Base-by-base conservation (phyloP, 1,284 basidiomycete genomes). In the Boletus putidus region DNA sequence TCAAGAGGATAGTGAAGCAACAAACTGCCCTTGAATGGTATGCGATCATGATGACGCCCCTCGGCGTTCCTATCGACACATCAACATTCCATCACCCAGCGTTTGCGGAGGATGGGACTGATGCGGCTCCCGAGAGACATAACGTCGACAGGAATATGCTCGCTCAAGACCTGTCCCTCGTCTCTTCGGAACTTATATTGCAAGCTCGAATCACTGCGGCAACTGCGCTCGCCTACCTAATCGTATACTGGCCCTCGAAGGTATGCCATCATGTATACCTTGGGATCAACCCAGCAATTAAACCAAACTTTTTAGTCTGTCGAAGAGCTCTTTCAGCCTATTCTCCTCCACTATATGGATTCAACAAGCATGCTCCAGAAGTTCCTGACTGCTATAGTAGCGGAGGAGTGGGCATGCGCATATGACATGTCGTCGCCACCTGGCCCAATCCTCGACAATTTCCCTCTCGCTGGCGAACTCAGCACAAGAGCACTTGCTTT, bases 81-180 rank as follows among this genome's bases (percentile, higher is more conserved):
- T 72, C 82, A 0, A 79, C 82, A 15, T 95, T 99, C 72, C 91
- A 88, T 72, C 80, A 83, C 52, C 85, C 89, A 4, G 76, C 78
- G 15, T 72, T 81, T 23, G 70, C 78, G 31, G 74, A 76, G 39
- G 77, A 82, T 56, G 80, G 80, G 18, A 67, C 65, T 46, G 78
- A 77, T 57, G 73, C 70, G 23, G 76, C 77, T 6, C 76, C 67
- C 3, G 89, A 93, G 69, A 82, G 87, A 36, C 92, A 99, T 72
- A 96, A 98, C 67, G 92, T 99, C 31, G 97, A 99, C 79, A 98
- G 95, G 79, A 92, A 91, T 59, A 96, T 99, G 86, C 81, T 98
- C 49, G 82, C 86, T 1, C 96, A 98, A 70, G 97, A 99, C 71
- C 77, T 96, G 54, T 86, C 92, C 1, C 80, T 99, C 23, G 82